Evolutionary conservation across 2,329 filamentous ascomycete species (phyloP).

Genomic region (Xylariaceae sp.): DNA sequence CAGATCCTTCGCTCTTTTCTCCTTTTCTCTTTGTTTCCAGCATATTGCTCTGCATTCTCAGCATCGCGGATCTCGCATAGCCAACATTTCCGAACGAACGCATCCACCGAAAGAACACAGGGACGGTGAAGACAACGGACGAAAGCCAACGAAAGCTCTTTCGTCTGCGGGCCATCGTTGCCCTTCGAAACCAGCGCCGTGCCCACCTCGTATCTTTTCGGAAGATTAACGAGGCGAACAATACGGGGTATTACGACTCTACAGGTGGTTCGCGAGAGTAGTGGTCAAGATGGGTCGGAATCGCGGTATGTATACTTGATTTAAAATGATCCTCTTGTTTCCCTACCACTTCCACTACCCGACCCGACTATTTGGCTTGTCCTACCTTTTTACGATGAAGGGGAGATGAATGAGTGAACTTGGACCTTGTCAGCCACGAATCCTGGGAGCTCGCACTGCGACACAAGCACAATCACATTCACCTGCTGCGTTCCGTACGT

Average conservation of each 20-base stretch:
- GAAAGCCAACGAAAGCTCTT: conserved; percentile 1
- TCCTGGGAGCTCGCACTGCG: no score
- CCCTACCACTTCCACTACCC: neutral
- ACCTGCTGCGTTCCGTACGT: no score
- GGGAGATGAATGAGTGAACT: no score
- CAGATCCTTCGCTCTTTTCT: no score
- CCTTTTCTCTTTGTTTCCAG: neutral
- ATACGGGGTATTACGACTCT: conserved; percentile 8
- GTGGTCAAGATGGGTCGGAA: conserved; percentile 46
- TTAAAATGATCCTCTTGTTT: neutral
- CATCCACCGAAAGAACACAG: neutral
- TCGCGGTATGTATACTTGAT: conserved; percentile 43
- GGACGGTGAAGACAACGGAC: neutral
- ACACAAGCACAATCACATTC: no score
- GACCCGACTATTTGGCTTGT: no score
- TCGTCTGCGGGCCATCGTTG: conserved; percentile 14
- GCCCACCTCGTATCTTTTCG: no score
- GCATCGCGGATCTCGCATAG: no score
- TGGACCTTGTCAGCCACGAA: no score
- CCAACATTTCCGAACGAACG: neutral
- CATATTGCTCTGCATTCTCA: neutral
- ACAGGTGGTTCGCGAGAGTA: conserved; percentile 5
- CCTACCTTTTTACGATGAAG: no score
- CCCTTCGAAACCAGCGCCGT: neutral
- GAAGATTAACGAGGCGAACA: neutral